phyloP scores from a whole-genome alignment of 169 alveolate species.

The Plasmodium knowlesi region DNA sequence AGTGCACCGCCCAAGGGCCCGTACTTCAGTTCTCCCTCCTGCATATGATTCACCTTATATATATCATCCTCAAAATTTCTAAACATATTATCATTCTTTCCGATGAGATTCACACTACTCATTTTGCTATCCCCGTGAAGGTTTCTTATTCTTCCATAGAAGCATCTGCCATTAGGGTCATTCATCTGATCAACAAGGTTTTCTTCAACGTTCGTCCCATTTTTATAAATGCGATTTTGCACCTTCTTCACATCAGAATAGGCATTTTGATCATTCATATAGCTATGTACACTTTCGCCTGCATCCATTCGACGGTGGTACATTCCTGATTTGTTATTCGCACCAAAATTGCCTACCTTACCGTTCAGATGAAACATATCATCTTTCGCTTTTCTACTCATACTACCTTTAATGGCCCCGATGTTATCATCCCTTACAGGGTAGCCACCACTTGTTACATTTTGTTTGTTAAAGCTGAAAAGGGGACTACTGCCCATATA shows the following conservation, averaged over 20 bases:
- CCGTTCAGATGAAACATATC: not conserved
- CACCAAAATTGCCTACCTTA: not conserved
- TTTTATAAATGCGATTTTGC: conserved; percentile 3
- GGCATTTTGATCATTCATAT: conserved; percentile 3
- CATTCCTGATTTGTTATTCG: not conserved
- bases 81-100: not conserved
- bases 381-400: conserved; percentile 11
- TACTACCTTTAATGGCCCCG: not conserved
- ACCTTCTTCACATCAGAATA: not conserved
- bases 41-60: not conserved
- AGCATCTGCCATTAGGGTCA: not conserved
- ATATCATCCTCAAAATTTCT: not conserved
- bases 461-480: not conserved
- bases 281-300: not conserved
- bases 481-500: not conserved
- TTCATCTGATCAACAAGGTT: not conserved
- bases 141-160: not conserved
- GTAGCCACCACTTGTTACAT: conserved; percentile 16
- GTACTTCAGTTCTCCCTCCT: not conserved
- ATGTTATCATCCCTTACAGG: not conserved
- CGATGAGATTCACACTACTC: not conserved
- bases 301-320: not conserved
- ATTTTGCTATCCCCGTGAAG: not conserved
- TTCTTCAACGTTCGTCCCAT: conserved; percentile 4
- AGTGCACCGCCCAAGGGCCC: not conserved